Evolutionary conservation across 768 basidiomycete species (phyloP).

Genomic region (Albatrellus ellisii): DNA sequence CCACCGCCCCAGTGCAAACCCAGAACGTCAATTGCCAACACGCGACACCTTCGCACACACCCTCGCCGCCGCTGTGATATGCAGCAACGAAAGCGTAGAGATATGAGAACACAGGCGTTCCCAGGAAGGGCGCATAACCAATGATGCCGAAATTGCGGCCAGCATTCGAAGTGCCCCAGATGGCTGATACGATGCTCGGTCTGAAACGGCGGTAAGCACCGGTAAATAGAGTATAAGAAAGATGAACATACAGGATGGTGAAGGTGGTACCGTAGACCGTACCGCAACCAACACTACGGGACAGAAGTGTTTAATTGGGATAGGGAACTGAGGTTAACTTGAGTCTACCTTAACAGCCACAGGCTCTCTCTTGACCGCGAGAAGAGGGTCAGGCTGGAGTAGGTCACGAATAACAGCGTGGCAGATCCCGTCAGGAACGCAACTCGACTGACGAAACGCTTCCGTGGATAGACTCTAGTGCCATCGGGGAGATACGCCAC

Average conservation of each 20-base stretch:
- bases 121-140: slow-evolving; percentile 64
- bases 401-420: slow-evolving; percentile 35
- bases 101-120: slow-evolving; percentile 68
- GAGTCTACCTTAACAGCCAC: slow-evolving; percentile 57
- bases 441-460: slow-evolving; percentile 47
- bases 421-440: slow-evolving; percentile 42
- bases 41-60: slow-evolving; percentile 38
- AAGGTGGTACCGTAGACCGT: slow-evolving; percentile 58
- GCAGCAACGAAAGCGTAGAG: slow-evolving; percentile 57
- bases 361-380: slow-evolving; percentile 36
- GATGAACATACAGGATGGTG: slow-evolving; percentile 47
- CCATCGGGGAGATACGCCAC: slow-evolving; percentile 29
- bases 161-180: slow-evolving; percentile 59
- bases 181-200: slow-evolving; percentile 54
- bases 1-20: slow-evolving; percentile 27
- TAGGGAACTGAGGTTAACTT: not conserved
- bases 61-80: slow-evolving; percentile 30
- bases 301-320: slow-evolving; percentile 4
- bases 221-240: not conserved
- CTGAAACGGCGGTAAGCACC: slow-evolving; percentile 21
- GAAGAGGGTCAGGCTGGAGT: slow-evolving; percentile 39
- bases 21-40: slow-evolving; percentile 65
- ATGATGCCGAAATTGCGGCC: slow-evolving; percentile 70
- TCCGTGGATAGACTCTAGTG: slow-evolving; percentile 25
- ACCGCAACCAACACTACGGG: slow-evolving; percentile 46